Base-by-base conservation (phyloP, 2,329 filamentous ascomycete genomes). In the Aureobasidium zeae region DNA sequence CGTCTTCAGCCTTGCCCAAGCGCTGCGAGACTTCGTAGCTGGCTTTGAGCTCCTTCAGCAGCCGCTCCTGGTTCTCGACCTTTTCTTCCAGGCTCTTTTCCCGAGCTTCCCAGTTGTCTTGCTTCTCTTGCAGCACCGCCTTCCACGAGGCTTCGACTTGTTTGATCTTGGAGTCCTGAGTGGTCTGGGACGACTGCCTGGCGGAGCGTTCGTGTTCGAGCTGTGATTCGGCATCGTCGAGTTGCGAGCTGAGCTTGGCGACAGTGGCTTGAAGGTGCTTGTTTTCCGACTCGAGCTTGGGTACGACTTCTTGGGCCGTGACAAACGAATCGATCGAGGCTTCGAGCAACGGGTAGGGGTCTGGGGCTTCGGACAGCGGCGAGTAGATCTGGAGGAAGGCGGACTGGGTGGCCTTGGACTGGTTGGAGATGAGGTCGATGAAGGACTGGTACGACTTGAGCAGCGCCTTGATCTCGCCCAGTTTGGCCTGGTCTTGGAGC, bases 1-100 rank as follows among this genome's bases (percentile, higher is more conserved):
- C 65, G 15, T 83, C 78, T 41, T 77, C 75, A 11, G 79, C 77
- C 52, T 80, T 81, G 39, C 81, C 88, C 38, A 98, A 70, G 38
- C 91, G 77, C 61, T 96, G 88, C 33, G 86, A 91, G 44, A 98
- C 91, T 63, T 98, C 91, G 59, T 95, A 95, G 66, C 81, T 95
- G 19, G 91, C 91, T 65, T 95, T 96, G 59, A 96, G 79, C 62
- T 98, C 93, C 57, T 84, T 94, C 53, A 98, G 66, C 28, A 98
- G 66, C 5, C 87, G 79, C 36, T 98, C 91, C 59, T 98, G 89
- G 54, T 83, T 93, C 62, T 95, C 89, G 3, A 94, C 72, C 65
- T 95, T 96, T 55, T 96, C 89, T 57, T 94, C 87, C 48, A 95
- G 65, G 20, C 77, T 79, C 66, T 84, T 85, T 67, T 98, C 91